Conservation (phyloP, 768 basidiomycete genomes). For the Kwoniella botswanensis region DNA sequence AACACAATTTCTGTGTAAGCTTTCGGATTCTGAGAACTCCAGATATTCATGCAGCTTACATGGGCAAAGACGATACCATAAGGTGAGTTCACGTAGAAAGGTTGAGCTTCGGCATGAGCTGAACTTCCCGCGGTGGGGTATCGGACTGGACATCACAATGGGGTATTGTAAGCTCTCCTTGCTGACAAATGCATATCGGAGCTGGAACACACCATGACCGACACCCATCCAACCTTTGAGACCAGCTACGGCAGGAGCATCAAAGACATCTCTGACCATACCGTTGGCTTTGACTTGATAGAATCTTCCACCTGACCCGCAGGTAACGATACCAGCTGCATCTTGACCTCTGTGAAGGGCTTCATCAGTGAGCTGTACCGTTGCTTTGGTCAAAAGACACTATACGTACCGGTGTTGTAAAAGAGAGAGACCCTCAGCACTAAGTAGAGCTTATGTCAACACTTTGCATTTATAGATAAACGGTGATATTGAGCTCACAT, state of each 20-base stretch:
- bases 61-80: constrained; percentile 98
- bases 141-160: constrained; percentile 67
- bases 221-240: constrained; percentile 95
- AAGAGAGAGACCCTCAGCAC: constrained; percentile 84
- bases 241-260: constrained; percentile 73
- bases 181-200: background rate
- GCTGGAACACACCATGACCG: constrained; percentile 76
- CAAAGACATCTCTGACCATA: constrained; percentile 98
- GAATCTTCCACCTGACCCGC: constrained; percentile 90
- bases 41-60: too few relatives aligned
- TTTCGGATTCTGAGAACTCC: too few relatives aligned
- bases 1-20: too few relatives aligned
- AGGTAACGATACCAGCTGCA: constrained; percentile 96
- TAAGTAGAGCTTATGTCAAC: constrained; percentile 10
- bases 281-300: constrained; percentile 99
- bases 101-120: constrained; percentile 95
- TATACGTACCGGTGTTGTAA: constrained; percentile 74
- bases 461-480: background rate
- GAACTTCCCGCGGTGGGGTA: constrained; percentile 99
- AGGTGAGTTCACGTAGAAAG: constrained; percentile 99
- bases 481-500: constrained; percentile 62
- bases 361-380: background rate
- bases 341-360: constrained; percentile 75
- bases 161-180: background rate
- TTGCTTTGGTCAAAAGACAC: too few relatives aligned